Base-by-base conservation (phyloP, 176 grass and related monocot genomes). In the Triticum aestivum region DNA sequence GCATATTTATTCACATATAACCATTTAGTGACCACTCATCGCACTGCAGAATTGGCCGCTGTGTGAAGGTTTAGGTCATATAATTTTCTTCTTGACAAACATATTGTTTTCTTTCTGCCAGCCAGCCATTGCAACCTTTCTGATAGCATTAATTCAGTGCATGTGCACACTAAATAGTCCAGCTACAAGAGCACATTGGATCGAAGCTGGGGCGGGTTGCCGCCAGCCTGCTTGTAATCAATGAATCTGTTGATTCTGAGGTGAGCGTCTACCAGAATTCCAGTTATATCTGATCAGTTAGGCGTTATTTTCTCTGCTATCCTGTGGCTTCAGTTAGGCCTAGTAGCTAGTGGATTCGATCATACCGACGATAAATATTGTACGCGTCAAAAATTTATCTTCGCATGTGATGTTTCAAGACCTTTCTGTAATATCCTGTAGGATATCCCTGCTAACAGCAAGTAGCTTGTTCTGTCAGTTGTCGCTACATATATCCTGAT, bases 211-310 rank as follows among this genome's bases (percentile, higher is more conserved):
- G 49, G 30, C 10, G 9, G 32, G 0, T 71, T 65, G 77, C 82
- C 13, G 65, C 89, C 76, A 84, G 61, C 61, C 26, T 87, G 35
- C 27, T 84, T 84, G 63, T 75, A 90, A 84, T 74, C 74, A 83
- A 75, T 77, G 52, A 30, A 81, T 76, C 61, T 79, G 20, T 51
- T 76, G 33, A 80, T 65, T 65, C 72, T 70, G 78, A 82, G 71
- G 78, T 65, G 33, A 82, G 54, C 64, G 23, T 65, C 56, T 74
- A 88, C 64, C 71, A 82, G 70, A 52, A 59, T 61, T 77, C 58
- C 23, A 75, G 79, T 82, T 54, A 85, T 41, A 73, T 91, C 82
- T 78, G 27, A 78, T 30, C 38, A 69, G 79, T 65, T 75, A 69
- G 74, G 26, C 67, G 49, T 42, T 32, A n/a, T 70, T 70, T 82